These are phyloP conservation scores for Pueraria montana DNA, from an alignment of 306 rosid genomes.

Conservation along the genomic window DNA sequence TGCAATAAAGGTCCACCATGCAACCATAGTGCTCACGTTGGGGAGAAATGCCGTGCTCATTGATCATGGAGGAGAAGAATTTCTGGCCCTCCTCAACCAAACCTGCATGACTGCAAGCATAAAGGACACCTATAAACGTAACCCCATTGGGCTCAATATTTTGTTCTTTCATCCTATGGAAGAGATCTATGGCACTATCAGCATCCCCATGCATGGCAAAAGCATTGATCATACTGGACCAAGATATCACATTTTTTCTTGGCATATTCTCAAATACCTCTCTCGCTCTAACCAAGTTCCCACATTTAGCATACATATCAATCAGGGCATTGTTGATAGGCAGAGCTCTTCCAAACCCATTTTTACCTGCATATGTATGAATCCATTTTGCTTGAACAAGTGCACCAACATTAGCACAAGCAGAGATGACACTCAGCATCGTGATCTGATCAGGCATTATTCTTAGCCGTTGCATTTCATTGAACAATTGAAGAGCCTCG, in stretches of 20 bases:
- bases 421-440: constrained; percentile 80
- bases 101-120: constrained; percentile 94
- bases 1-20: constrained; percentile 89
- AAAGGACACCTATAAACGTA: constrained; percentile 88
- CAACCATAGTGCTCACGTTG: constrained; percentile 90
- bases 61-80: constrained; percentile 71
- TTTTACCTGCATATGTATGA: constrained; percentile 62
- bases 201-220: constrained; percentile 88
- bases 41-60: constrained; percentile 72
- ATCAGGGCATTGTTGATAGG: constrained; percentile 75
- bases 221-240: constrained; percentile 85
- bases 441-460: constrained; percentile 75
- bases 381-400: constrained; percentile 70
- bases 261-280: constrained; percentile 73
- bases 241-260: constrained; percentile 75
- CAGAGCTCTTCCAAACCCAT: constrained; percentile 65
- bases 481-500: constrained; percentile 74
- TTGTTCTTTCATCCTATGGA: constrained; percentile 69
- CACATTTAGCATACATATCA: constrained; percentile 80
- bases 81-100: constrained; percentile 71
- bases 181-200: constrained; percentile 61
- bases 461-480: constrained; percentile 62
- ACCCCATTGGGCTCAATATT: constrained; percentile 73
- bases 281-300: constrained; percentile 70
- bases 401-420: constrained; percentile 70